Conservation (phyloP, 345 rosid genomes). For the Lumnitzera littorea region DNA sequence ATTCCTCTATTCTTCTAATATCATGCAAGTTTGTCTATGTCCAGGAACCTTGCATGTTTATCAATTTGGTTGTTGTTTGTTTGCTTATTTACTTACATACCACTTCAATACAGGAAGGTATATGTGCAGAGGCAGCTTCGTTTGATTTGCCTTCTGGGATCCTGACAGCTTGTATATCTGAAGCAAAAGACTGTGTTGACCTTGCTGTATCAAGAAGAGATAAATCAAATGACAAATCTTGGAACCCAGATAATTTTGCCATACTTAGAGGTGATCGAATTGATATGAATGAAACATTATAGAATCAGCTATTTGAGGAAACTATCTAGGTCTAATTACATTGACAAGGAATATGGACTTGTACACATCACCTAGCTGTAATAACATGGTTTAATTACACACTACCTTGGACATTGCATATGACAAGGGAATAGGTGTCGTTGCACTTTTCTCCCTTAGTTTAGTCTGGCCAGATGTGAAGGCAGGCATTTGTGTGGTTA, state of each 20-base stretch:
- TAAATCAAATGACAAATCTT: conserved; percentile 54
- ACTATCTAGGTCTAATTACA: no score
- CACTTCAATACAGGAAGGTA: conserved; percentile 56
- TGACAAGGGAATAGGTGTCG: no score
- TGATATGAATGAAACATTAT: not conserved
- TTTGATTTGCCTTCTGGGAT: conserved; percentile 77
- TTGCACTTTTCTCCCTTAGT: no score
- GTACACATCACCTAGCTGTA: no score
- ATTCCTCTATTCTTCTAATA: not conserved
- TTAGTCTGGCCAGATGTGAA: no score
- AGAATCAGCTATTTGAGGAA: no score
- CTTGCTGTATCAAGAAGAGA: conserved; percentile 56
- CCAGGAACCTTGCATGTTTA: conserved; percentile 5
- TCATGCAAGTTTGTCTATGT: not conserved
- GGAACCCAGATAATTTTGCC: conserved; percentile 82
- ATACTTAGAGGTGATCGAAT: conserved; percentile 66
- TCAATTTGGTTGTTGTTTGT: not conserved
- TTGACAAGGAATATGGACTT: no score
- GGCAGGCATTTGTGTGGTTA: no score
- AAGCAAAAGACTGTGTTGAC: conserved; percentile 78
- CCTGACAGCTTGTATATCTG: conserved; percentile 80
- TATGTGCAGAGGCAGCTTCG: conserved; percentile 95
- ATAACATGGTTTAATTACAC: no score
- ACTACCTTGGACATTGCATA: no score
- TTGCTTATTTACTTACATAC: conserved; percentile 7